Percentiles rank a stretch among this genome's conserved stretches.
Conservation (phyloP, 352 stramenopile species). For the Globisporangium barbulae region DNA sequence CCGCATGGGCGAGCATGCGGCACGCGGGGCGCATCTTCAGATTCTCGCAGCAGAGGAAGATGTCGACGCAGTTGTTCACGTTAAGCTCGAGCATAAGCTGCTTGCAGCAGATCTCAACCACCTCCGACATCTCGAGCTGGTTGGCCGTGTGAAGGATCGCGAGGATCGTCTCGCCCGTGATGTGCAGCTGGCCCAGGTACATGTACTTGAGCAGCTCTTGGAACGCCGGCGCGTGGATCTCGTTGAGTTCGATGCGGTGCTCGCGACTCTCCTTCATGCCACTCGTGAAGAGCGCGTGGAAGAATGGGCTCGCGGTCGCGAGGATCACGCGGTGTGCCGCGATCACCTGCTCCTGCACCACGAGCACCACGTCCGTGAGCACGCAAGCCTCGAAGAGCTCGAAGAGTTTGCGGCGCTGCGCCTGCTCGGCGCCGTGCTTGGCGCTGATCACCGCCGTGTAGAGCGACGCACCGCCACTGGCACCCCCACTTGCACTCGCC, state of each 20-base stretch:
- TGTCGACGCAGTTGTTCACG: constrained; percentile 67
- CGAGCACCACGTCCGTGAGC: constrained; percentile 64
- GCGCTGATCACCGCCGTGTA: constrained; percentile 16
- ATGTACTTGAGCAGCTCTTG: constrained; percentile 59
- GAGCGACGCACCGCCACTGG: constrained; percentile 2
- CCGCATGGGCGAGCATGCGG: constrained; percentile 46
- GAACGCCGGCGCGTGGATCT: constrained; percentile 42
- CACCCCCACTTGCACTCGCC: background rate
- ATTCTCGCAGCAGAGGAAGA: constrained; percentile 62
- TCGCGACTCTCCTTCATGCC: constrained; percentile 60
- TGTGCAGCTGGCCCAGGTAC: constrained; percentile 56
- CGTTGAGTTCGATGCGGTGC: constrained; percentile 46
- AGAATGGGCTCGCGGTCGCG: constrained; percentile 61
- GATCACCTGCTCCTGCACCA: constrained; percentile 44
- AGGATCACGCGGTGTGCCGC: constrained; percentile 63
- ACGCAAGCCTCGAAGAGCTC: constrained; percentile 39
- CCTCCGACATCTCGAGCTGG: constrained; percentile 62
- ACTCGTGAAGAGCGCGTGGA: constrained; percentile 71
- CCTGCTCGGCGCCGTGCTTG: constrained; percentile 18
- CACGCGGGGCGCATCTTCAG: constrained; percentile 51
- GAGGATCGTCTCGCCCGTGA: constrained; percentile 59
- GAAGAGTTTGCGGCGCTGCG: constrained; percentile 42
- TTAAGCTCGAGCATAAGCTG: constrained; percentile 70
- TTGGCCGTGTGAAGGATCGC: constrained; percentile 62
- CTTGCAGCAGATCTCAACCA: constrained; percentile 70